Evolutionary conservation across 345 rosid species (phyloP), one percentile per base, ranked within the genome.

Genomic region (Melaleuca quinquenervia): DNA sequence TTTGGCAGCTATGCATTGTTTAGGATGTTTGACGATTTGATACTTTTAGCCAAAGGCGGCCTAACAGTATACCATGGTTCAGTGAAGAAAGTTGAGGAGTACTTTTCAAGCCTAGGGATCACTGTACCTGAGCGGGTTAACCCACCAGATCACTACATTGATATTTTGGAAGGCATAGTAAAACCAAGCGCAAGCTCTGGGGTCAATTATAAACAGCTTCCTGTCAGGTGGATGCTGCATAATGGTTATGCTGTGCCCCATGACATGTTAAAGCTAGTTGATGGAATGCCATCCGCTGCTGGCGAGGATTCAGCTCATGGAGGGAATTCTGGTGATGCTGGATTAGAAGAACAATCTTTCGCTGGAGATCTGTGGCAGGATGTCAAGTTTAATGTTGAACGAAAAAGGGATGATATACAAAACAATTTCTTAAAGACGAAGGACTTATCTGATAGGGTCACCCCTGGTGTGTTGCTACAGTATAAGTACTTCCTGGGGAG

Each of bases 71-170:
- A 96, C 87, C 98, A 94, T 82, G 99, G 99, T 89, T 62, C 99
- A n/a, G 99, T 93, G 60, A 98, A 95, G 91, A 95, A 96, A 88
- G 95, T 94, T 45, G 99, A 98, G 88, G 98, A 95, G 87, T 98
- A 98, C 89, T 98, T 98, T 86, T 83, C 93, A 1, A 85, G 94
- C 88, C 90, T 98, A 11, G 99, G 99, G 55, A 96, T 98, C 44
- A 84, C 86, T 24, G 96, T 96, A 22, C 99, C 99, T 4, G 99
- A 98, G 48, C 95, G 99, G 29, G 94, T 91, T 83, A 98, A 96
- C 88, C 99, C 99, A 58, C 99, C 99, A n/a, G 99, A 98, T 91
- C 94, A 98, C 92, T 96, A 91, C 92, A 96, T 96, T 56, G 99
- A 98, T 89, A 93, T 98, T 87, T 90, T 98, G 88, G 99, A 98